phyloP scores from a whole-genome alignment of 768 basidiomycete species.

The Panaeolus papilionaceus region DNA sequence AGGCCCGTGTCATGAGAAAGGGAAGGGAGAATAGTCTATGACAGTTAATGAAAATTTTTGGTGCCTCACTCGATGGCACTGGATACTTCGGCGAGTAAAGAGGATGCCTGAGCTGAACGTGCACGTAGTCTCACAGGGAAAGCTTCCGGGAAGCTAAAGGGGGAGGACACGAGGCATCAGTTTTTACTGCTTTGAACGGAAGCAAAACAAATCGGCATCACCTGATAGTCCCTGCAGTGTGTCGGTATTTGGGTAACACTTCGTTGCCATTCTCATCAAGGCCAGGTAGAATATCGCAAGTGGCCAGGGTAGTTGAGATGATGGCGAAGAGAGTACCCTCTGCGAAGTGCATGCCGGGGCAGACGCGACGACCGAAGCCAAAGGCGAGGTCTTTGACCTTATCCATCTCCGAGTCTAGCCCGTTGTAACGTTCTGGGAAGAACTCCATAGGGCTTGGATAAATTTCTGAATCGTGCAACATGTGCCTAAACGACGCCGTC shows the following conservation, averaged over 20 bases:
- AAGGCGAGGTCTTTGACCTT: constrained; percentile 44
- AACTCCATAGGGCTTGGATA: constrained; percentile 62
- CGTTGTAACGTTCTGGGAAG: constrained; percentile 62
- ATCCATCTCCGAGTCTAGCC: constrained; percentile 39
- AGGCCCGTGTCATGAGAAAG: constrained; percentile 5
- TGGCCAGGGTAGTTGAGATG: constrained; percentile 39
- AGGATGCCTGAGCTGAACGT: constrained; percentile 28
- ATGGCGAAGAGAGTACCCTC: constrained; percentile 36
- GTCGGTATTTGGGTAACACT: constrained; percentile 28
- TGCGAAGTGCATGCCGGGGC: constrained; percentile 46
- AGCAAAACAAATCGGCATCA: constrained; percentile 21
- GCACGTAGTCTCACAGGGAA: constrained; percentile 29
- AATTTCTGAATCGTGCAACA: constrained; percentile 59
- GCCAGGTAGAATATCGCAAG: constrained; percentile 40
- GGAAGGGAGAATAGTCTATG: background rate
- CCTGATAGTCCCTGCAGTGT: constrained; percentile 27
- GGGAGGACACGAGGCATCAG: background rate
- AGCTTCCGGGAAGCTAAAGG: constrained; percentile 30
- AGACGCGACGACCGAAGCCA: constrained; percentile 51
- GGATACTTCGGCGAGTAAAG: constrained; percentile 27
- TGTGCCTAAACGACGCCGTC: constrained; percentile 38
- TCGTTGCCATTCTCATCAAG: constrained; percentile 35
- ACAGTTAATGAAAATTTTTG: background rate
- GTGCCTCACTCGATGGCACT: background rate
- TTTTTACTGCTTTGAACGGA: background rate